Conservation (phyloP, 73 alveolate genomes). For the Paramecium tetraurelia region DNA sequence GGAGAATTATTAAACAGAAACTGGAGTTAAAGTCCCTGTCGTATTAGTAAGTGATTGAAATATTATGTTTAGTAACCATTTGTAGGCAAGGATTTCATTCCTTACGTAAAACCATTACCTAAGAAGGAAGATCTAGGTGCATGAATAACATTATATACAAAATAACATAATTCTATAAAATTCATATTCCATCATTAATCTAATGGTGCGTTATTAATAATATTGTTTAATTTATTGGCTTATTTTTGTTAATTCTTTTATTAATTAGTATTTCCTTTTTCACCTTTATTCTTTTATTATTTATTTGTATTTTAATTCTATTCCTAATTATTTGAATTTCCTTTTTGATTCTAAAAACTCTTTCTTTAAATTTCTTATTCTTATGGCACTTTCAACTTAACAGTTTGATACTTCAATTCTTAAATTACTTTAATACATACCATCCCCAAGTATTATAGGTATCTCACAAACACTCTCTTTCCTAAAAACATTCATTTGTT, state of each 20-base stretch:
- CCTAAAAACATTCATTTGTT: not conserved
- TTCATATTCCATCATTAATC: not conserved
- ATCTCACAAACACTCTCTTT: conserved; percentile 9
- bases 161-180: not conserved
- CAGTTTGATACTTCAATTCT: not conserved
- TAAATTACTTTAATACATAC: not conserved
- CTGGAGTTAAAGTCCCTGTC: conserved; percentile 94
- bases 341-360: not conserved
- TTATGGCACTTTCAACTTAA: not conserved
- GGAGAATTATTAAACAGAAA: conserved; percentile 96
- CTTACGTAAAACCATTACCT: conserved; percentile 56
- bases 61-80: conserved; percentile 28
- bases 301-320: not conserved
- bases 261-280: not conserved
- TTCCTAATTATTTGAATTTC: not conserved
- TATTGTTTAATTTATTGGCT: not conserved
- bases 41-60: conserved; percentile 64
- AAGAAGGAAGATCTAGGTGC: conserved; percentile 46
- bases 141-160: not conserved
- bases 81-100: conserved; percentile 63
- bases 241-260: not conserved
- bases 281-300: not conserved
- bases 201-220: not conserved
- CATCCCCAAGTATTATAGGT: not conserved
- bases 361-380: not conserved